Base-by-base conservation (phyloP, 331 rosid genomes). In the Quercus lobata region DNA sequence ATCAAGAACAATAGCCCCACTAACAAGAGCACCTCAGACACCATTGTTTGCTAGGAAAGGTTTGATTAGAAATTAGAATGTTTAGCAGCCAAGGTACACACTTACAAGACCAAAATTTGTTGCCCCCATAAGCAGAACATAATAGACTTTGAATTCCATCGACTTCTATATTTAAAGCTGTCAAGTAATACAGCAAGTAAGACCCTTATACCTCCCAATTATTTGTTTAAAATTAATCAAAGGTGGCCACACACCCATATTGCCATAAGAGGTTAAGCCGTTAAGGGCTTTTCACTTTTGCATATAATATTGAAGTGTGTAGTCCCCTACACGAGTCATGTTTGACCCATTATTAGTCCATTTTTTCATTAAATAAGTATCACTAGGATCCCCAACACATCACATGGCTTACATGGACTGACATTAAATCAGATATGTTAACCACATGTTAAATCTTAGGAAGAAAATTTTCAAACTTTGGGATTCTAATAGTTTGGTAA, bases 351-450 rank as follows among this genome's bases (percentile, higher is more conserved):
- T 86, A 86, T 76, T 35, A 63, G 93, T 89, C 81, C 80, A 79
- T 84, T 74, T 73, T 73, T 32, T n/a, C 79, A 89, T 91, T 89
- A 61, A 89, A 82, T 88, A 90, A 83, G 76, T 29, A 80, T 76
- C 55, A 79, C 69, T 61, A 86, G 76, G 73, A 80, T 72, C 73
- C 57, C 82, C 84, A 84, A 83, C 93, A 91, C 75, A 88, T 88
- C 97, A 90, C 97, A 88, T 94, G 97, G 94, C 91, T 84, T 81
- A 81, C 93, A 91, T 62, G 79, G 66, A 85, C 90, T 88, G 92
- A 76, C 94, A 86, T 53, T 84, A 79, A 79, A 34, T 71, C 86
- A 78, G 83, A 85, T 77, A 83, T 86, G 78, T 80, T 76, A 84
- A 41, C 49, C 85, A 75, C 90, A 85, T 74, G 89, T 86, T 91